A percentile compares a stretch with the other conserved stretches of the same genome.
phyloP scores from a whole-genome alignment of 2,329 filamentous ascomycete genomes.

The Aspergillus sp. region DNA sequence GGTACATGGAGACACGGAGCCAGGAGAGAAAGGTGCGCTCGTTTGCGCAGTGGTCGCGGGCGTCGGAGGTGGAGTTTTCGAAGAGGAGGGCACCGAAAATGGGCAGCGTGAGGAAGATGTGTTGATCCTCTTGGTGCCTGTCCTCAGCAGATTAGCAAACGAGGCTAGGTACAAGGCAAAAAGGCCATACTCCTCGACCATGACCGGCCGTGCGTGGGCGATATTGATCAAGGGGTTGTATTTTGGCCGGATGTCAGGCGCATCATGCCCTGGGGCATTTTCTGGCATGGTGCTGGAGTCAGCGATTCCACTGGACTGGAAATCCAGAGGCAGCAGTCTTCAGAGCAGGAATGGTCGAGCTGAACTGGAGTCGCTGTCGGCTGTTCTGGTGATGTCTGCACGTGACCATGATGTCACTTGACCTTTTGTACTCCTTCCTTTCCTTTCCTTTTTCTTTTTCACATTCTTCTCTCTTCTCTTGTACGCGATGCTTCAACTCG shows the following conservation, averaged over 20 bases:
- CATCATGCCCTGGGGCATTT: slow-evolving; percentile 10
- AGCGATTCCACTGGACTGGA: too few relatives aligned
- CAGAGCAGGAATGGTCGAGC: too few relatives aligned
- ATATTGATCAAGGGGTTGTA: slow-evolving; percentile 47
- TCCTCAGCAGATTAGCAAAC: background rate
- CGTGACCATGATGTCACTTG: too few relatives aligned
- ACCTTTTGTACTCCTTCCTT: too few relatives aligned
- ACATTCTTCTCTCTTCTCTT: too few relatives aligned
- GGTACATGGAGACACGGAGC: slow-evolving; percentile 79
- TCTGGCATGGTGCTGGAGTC: too few relatives aligned
- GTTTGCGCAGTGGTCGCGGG: slow-evolving; percentile 57
- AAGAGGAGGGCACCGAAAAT: slow-evolving; percentile 53
- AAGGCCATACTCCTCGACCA: slow-evolving; percentile 38
- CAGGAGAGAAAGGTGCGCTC: slow-evolving; percentile 78
- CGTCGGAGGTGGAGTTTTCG: slow-evolving; percentile 57
- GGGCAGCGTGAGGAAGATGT: slow-evolving; percentile 46
- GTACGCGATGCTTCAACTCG: too few relatives aligned
- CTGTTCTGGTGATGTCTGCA: too few relatives aligned
- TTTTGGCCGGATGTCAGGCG: slow-evolving; percentile 10
- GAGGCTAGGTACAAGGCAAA: background rate
- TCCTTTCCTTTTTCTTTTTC: too few relatives aligned
- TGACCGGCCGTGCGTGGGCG: slow-evolving; percentile 40
- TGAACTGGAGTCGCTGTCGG: too few relatives aligned
- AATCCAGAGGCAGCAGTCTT: too few relatives aligned
- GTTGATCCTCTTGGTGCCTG: slow-evolving; percentile 20